Conservation (phyloP, 2,329 filamentous ascomycete species). For the Didymella pinodella region DNA sequence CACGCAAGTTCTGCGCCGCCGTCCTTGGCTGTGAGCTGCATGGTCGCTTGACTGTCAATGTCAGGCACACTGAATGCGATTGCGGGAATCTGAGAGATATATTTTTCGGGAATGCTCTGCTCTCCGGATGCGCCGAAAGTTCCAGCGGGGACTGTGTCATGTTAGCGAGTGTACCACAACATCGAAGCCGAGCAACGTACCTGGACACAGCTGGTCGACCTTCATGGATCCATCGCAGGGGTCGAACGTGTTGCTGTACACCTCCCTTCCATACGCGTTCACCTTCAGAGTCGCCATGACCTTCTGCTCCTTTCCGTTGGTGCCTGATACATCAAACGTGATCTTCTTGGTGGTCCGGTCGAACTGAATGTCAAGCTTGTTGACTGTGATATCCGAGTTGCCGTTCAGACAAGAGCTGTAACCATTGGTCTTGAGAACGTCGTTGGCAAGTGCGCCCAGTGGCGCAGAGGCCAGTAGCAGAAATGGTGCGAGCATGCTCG, state of each 20-base stretch:
- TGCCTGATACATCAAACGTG: slow-evolving; percentile 82
- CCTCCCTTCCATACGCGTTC: slow-evolving; percentile 80
- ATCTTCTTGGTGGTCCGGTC: slow-evolving; percentile 76
- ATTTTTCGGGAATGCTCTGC: slow-evolving; percentile 75
- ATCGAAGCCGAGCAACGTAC: slow-evolving; percentile 57
- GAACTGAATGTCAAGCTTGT: slow-evolving; percentile 79
- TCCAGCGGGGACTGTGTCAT: slow-evolving; percentile 70
- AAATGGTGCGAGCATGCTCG: slow-evolving; percentile 50
- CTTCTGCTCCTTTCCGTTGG: slow-evolving; percentile 76
- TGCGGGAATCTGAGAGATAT: slow-evolving; percentile 77
- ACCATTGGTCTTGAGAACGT: slow-evolving; percentile 80
- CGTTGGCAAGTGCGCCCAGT: slow-evolving; percentile 66
- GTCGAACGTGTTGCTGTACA: slow-evolving; percentile 83
- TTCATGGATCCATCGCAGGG: slow-evolving; percentile 76
- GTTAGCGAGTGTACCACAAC: slow-evolving; percentile 27
- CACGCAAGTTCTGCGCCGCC: slow-evolving; percentile 75
- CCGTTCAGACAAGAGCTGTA: slow-evolving; percentile 75
- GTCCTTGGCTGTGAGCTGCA: slow-evolving; percentile 73
- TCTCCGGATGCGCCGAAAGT: slow-evolving; percentile 75
- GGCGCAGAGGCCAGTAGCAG: slow-evolving; percentile 49
- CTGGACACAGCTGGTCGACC: slow-evolving; percentile 80
- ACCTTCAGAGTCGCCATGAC: slow-evolving; percentile 80
- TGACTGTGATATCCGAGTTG: slow-evolving; percentile 69
- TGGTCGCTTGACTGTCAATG: slow-evolving; percentile 82
- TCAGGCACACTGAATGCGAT: slow-evolving; percentile 94